These are phyloP conservation scores for Leccinum proliferum DNA, from an alignment of 1,284 basidiomycete genomes.

Conservation along the genomic window DNA sequence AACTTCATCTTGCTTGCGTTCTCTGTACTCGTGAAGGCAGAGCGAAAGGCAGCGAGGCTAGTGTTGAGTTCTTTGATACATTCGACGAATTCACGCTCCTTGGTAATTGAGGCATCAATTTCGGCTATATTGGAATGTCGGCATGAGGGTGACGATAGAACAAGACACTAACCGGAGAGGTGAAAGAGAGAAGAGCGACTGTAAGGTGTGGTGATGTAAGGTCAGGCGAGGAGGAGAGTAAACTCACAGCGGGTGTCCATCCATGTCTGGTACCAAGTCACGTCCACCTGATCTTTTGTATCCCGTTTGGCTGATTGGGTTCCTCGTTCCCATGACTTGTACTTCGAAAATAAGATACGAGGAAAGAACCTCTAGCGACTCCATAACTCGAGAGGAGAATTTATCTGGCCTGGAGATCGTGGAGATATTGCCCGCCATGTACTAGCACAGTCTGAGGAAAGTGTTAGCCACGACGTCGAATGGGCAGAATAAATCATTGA, in stretches of 20 bases:
- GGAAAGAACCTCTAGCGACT: too few relatives aligned
- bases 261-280: conserved; percentile 14
- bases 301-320: too few relatives aligned
- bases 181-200: conserved; percentile 9
- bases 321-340: too few relatives aligned
- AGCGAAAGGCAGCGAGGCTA: conserved; percentile 19
- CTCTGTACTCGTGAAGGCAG: conserved; percentile 21
- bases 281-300: neutral
- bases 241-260: conserved; percentile 19
- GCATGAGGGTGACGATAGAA: neutral
- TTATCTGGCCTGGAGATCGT: too few relatives aligned
- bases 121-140: conserved; percentile 19
- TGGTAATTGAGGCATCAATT: conserved; percentile 22
- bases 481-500: too few relatives aligned
- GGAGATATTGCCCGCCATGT: too few relatives aligned
- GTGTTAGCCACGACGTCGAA: too few relatives aligned
- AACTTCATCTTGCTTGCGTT: conserved; percentile 15
- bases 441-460: too few relatives aligned
- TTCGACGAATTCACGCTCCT: conserved; percentile 18
- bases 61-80: conserved; percentile 24
- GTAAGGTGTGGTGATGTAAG: neutral
- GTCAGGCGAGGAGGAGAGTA: fast-evolving
- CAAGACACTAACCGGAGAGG: conserved; percentile 14
- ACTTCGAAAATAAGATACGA: too few relatives aligned
- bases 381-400: too few relatives aligned